These are phyloP conservation scores for Pecoramyces ruminantium DNA, from an alignment of 192 early-diverging fungal species.

Conservation along the genomic window DNA sequence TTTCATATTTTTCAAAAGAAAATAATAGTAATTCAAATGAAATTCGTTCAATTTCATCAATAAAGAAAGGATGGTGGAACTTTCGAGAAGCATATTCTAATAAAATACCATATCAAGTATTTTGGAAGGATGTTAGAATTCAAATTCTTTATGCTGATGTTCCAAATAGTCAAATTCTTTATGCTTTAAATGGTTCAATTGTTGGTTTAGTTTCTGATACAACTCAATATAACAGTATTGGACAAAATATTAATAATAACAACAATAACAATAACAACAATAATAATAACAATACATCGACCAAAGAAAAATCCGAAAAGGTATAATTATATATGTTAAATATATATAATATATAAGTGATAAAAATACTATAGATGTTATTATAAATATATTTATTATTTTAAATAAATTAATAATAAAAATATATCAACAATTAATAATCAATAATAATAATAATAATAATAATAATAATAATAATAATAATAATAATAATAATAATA, in stretches of 20 bases:
- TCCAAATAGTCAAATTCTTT: slow-evolving; percentile 55
- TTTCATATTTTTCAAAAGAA: not conserved
- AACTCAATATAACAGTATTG: slow-evolving; percentile 3
- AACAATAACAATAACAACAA: too few relatives aligned
- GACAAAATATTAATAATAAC: not conserved
- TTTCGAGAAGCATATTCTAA: slow-evolving; percentile 31
- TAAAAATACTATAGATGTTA: too few relatives aligned
- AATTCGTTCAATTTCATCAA: not conserved
- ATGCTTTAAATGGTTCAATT: slow-evolving; percentile 68
- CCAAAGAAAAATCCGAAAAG: too few relatives aligned
- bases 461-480: too few relatives aligned
- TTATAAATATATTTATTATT: too few relatives aligned
- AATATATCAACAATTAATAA: too few relatives aligned
- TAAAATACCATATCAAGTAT: slow-evolving; percentile 33
- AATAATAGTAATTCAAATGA: not conserved
- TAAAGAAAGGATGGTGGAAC: slow-evolving; percentile 22
- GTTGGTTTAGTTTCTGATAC: slow-evolving; percentile 54
- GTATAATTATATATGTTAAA: too few relatives aligned
- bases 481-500: too few relatives aligned
- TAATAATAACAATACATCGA: too few relatives aligned
- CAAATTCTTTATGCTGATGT: slow-evolving; percentile 61
- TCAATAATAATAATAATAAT: too few relatives aligned
- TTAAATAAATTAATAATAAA: too few relatives aligned
- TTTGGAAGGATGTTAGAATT: slow-evolving; percentile 42
- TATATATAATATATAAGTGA: too few relatives aligned